These are phyloP conservation scores for Schizonepeta tenuifolia DNA, from an alignment of 257 asterid genomes.

Conservation along the genomic window DNA sequence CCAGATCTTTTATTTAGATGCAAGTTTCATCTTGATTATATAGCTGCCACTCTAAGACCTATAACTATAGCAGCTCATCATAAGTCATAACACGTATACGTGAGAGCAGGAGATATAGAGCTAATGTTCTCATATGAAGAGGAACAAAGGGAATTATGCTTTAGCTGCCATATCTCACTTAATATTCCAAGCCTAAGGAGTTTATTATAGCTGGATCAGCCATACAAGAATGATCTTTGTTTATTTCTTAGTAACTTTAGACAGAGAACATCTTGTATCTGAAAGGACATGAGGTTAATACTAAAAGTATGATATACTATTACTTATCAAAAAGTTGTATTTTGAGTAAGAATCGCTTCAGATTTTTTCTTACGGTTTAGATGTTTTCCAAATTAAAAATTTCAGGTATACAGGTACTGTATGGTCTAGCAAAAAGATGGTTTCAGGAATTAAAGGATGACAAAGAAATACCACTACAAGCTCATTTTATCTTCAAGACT, in stretches of 20 bases:
- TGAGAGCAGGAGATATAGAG: background rate
- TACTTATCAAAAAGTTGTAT: slow-evolving; percentile 14
- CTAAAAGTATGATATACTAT: background rate
- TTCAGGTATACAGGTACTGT: slow-evolving; percentile 68
- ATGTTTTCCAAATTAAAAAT: slow-evolving; percentile 36
- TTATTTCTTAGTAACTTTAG: slow-evolving; percentile 16
- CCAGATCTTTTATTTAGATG: slow-evolving; percentile 1
- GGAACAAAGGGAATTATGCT: background rate
- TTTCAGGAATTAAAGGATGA: slow-evolving; percentile 70
- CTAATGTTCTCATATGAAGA: slow-evolving; percentile 2
- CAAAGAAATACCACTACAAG: slow-evolving; percentile 61
- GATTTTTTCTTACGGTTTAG: background rate
- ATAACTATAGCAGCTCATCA: slow-evolving; percentile 14
- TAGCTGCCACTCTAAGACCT: background rate
- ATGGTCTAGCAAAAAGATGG: slow-evolving; percentile 77
- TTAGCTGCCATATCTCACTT: background rate
- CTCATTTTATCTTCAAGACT: slow-evolving; percentile 69
- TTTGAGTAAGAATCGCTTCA: background rate
- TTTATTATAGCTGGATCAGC: slow-evolving; percentile 3
- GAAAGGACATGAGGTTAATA: slow-evolving; percentile 10
- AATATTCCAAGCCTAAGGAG: slow-evolving; percentile 1
- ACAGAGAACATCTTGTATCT: slow-evolving; percentile 15
- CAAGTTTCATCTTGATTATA: slow-evolving; percentile 11
- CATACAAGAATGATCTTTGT: slow-evolving; percentile 11
- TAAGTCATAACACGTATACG: slow-evolving; percentile 19